Conservation (phyloP, 352 stramenopile genomes). For the Phytophthora citricola region DNA sequence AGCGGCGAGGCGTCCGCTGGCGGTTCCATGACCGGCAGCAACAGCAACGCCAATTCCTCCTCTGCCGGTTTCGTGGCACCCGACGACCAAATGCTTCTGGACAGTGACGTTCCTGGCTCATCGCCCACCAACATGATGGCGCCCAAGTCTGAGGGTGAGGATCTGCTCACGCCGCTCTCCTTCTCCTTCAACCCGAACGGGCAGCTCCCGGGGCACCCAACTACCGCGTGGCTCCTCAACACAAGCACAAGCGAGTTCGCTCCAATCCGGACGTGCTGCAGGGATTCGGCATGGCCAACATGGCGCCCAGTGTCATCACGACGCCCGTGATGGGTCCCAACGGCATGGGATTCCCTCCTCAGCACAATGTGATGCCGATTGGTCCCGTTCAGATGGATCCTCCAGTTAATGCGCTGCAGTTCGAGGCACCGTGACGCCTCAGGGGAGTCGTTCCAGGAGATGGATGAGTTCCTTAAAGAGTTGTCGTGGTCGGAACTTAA, state of each 20-base stretch:
- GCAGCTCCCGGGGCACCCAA: conserved; percentile 8
- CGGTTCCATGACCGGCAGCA: conserved; percentile 5
- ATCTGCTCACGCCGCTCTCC: conserved; percentile 49
- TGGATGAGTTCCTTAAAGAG: conserved; percentile 61
- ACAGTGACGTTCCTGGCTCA: conserved; percentile 48
- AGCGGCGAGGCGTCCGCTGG: conserved; percentile 3
- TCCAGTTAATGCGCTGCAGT: conserved; percentile 32
- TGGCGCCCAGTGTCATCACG: conserved; percentile 39
- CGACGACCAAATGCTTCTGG: conserved; percentile 60
- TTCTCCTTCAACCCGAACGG: conserved; percentile 46
- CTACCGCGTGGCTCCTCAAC: conserved; percentile 56
- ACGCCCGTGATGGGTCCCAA: conserved; percentile 25
- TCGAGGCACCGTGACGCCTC: conserved; percentile 15
- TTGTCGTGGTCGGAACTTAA: conserved; percentile 52
- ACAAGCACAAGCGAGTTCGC: conserved; percentile 69
- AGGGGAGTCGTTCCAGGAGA: conserved; percentile 53
- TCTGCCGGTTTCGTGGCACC: conserved; percentile 20
- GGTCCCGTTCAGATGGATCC: conserved; percentile 35
- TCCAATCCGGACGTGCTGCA: conserved; percentile 66
- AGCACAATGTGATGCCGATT: conserved; percentile 42
- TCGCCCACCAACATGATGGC: conserved; percentile 41
- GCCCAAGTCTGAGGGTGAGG: conserved; percentile 43
- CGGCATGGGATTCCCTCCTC: conserved; percentile 27
- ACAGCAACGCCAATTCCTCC: neutral
- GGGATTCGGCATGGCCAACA: conserved; percentile 42